Conservation (phyloP, 2,329 filamentous ascomycete genomes). For the Fusarium sarcochroum region DNA sequence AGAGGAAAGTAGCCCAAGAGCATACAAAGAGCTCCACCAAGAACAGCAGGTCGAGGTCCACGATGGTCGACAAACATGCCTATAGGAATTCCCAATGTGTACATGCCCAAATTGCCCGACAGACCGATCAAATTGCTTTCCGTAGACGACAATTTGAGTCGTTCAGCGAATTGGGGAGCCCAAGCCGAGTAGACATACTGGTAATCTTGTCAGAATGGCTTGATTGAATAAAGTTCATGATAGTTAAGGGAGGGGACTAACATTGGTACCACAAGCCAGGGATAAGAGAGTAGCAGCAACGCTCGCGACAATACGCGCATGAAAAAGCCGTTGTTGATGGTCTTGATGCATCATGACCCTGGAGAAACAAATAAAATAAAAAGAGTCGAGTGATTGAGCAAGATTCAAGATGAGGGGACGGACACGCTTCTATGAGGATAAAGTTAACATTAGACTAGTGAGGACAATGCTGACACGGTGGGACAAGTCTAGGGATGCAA, state of each 20-base stretch:
- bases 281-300: slow-evolving; percentile 87
- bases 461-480: slow-evolving; percentile 26
- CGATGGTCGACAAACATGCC: slow-evolving; percentile 88
- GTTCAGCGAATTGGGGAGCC: slow-evolving; percentile 94
- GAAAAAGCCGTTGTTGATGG: slow-evolving; percentile 61
- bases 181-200: slow-evolving; percentile 99
- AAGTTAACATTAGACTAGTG: slow-evolving; percentile 38
- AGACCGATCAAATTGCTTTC: slow-evolving; percentile 91
- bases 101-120: slow-evolving; percentile 94
- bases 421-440: slow-evolving; percentile 21
- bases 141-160: slow-evolving; percentile 88
- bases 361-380: background rate
- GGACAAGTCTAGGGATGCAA: slow-evolving; percentile 8
- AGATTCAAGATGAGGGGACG: slow-evolving; percentile 5
- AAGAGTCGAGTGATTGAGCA: slow-evolving; percentile 2
- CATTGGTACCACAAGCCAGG: slow-evolving; percentile 93
- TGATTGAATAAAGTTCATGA: background rate
- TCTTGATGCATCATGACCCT: slow-evolving; percentile 45
- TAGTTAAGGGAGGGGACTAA: slow-evolving; percentile 59
- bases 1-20: slow-evolving; percentile 89
- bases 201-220: slow-evolving; percentile 24
- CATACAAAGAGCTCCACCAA: slow-evolving; percentile 80
- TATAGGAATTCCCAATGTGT: slow-evolving; percentile 88
- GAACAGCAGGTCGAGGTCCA: slow-evolving; percentile 83
- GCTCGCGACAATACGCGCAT: slow-evolving; percentile 83